Evolutionary conservation across 768 basidiomycete genomes (phyloP).

Genomic region (Thelephora ganbajun): DNA sequence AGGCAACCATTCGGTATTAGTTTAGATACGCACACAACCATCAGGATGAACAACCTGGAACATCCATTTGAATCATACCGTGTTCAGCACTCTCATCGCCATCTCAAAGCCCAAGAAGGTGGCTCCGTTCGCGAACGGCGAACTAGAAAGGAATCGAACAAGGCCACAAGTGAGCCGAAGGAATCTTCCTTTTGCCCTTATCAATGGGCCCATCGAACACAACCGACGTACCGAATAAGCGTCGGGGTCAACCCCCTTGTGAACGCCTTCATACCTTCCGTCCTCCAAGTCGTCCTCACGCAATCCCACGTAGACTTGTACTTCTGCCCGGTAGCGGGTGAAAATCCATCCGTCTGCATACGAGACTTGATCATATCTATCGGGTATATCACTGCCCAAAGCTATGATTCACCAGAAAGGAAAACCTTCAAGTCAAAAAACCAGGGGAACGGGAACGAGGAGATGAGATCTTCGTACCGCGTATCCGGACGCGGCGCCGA

Average conservation of each 20-base stretch:
- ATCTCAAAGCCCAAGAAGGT: slow-evolving; percentile 96
- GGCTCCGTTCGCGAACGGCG: slow-evolving; percentile 92
- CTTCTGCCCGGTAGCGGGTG: slow-evolving; percentile 58
- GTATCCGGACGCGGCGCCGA: slow-evolving; percentile 88
- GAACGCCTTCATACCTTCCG: slow-evolving; percentile 78
- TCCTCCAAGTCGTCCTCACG: slow-evolving; percentile 66
- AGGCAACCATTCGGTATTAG: too few species aligned
- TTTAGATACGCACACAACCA: too few species aligned
- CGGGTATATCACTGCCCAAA: slow-evolving; percentile 90
- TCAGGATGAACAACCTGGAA: neutral
- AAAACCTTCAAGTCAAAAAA: slow-evolving; percentile 6
- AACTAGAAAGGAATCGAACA: slow-evolving; percentile 28
- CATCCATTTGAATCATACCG: slow-evolving; percentile 1
- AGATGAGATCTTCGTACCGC: slow-evolving; percentile 36
- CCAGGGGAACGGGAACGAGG: neutral
- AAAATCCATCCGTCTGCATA: slow-evolving; percentile 90
- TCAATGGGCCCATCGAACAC: slow-evolving; percentile 2
- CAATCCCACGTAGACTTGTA: slow-evolving; percentile 78
- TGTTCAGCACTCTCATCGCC: slow-evolving; percentile 59
- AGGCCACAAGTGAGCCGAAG: neutral
- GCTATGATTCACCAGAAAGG: slow-evolving; percentile 26
- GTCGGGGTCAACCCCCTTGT: slow-evolving; percentile 87
- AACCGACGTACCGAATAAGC: slow-evolving; percentile 73
- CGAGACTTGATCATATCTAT: slow-evolving; percentile 95
- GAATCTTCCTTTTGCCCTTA: neutral